Base-by-base conservation (phyloP, 2,329 filamentous ascomycete genomes). In the Ophiosphaerella korrae region DNA sequence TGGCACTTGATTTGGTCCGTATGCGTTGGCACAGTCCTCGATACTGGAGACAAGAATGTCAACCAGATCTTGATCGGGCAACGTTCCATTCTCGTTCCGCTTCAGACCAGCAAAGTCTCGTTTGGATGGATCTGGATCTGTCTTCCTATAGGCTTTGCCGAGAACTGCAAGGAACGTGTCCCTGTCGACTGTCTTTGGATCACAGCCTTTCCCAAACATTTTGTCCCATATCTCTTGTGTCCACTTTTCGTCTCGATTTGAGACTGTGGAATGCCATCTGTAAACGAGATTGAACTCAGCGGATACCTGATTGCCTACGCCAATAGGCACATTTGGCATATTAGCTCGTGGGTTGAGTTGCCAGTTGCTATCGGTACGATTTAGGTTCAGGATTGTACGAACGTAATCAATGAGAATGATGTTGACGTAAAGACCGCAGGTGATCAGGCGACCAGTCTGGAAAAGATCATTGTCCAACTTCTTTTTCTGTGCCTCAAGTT, bases 241-340 rank as follows among this genome's bases (percentile, higher is more conserved):
- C 90, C 90, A 95, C 58, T 86, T 80, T 66, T 94, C 90, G 63
- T 96, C 91, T 56, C 84, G 85, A 50, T 85, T 82, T 33, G 82
- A 83, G 61, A 94, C 89, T 60, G 88, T 86, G 3, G 89, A 90
- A 76, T 95, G 90, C 90, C 90, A 95, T 57, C 90, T 82, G 72
- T 96, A 95, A 60, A 89, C 88, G 8, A 96, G 80, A 67, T 94
- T 95, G 79, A 96, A 96, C 75, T 96, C 91, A 3, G 88, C 89
- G 0, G 89, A 93, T 5, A 93, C 89, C 58, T 88, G 86, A 64
- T 94, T 95, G 43, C 91, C 91, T 0, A 88, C 84, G 36, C 89
- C 91, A 21, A 85, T 81, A 38, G 89, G 84, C 0, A 88, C 82
- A 2, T 81, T 72, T 29, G 80, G 78, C 72, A 87, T 88, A 60